Base-by-base conservation (phyloP, 2,329 filamentous ascomycete species). In the Aspergillus clavatus region DNA sequence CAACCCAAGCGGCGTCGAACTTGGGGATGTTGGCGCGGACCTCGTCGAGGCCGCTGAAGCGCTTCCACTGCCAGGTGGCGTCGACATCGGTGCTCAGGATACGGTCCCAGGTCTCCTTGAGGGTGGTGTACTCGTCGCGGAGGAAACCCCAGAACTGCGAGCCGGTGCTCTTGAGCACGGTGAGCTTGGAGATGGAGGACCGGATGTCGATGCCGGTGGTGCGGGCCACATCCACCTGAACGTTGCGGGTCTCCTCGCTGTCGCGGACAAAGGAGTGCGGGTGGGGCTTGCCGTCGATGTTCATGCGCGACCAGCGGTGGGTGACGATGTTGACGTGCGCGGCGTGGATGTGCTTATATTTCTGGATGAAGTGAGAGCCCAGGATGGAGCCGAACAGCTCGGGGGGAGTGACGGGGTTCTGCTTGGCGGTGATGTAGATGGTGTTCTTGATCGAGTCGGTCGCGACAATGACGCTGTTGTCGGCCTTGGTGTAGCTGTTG, bases 381-480 rank as follows among this genome's bases (percentile, higher is more conserved):
- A 98, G 76, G 58, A 87, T 86, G 60, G 84, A 81, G 55, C 87
- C 91, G 68, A 88, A 98, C 52, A 95, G 82, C 76, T 98, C 93
- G 0, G 93, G 91, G 12, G 93, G 90, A 57, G 84, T 89, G 59
- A 98, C 86, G 26, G 90, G 87, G 74, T 94, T 78, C 72, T 94
- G 85, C 75, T 95, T 96, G 63, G 93, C 91, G 64, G 88, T 85
- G 72, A 98, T 89, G 76, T 93, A 95, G 65, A 87, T 84, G 59
- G 87, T 97, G 73, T 98, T 95, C 77, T 98, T 98, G 74, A 97
- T 95, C 21, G 89, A 91, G 72, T 98, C 93, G 50, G 93, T 98
- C 53, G 93, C 89, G 50, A 98, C 91, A 47, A 98, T 82, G 54
- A 94, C 87, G 60, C 84, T 87, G 78, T 98, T 98, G 75, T 98